Evolutionary conservation across 1,139 yeast species (phyloP).

Genomic region (Kluyveromyces sp.): DNA sequence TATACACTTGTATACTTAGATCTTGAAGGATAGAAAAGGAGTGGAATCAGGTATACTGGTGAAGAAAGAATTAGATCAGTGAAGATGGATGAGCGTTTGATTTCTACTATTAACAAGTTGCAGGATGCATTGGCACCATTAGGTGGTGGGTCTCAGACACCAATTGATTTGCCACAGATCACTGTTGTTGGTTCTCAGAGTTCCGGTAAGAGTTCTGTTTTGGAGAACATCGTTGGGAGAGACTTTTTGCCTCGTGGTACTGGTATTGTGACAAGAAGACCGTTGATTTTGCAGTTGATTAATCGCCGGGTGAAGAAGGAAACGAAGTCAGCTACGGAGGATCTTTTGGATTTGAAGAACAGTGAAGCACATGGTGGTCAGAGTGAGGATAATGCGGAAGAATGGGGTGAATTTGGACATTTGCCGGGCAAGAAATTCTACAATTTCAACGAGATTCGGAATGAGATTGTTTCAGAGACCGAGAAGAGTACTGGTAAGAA

Average conservation of each 20-base stretch:
- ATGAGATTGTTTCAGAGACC: constrained; percentile 88
- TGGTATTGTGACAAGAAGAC: constrained; percentile 93
- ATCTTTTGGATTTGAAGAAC: constrained; percentile 33
- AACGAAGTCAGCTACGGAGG: constrained; percentile 24
- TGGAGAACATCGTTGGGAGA: constrained; percentile 90
- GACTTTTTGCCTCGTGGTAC: constrained; percentile 95
- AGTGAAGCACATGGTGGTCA: constrained; percentile 26
- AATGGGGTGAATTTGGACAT: constrained; percentile 98
- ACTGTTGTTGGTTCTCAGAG: constrained; percentile 96
- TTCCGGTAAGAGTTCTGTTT: constrained; percentile 86
- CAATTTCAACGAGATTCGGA: constrained; percentile 85
- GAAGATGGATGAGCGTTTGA: constrained; percentile 80
- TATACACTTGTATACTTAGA: not conserved
- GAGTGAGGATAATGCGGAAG: constrained; percentile 74
- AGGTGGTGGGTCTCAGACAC: constrained; percentile 78
- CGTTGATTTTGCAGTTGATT: constrained; percentile 73
- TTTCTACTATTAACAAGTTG: constrained; percentile 83
- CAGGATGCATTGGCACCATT: constrained; percentile 93
- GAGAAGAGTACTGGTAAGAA: constrained; percentile 91
- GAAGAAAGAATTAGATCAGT: not conserved
- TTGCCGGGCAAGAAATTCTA: constrained; percentile 81
- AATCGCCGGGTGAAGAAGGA: constrained; percentile 47
- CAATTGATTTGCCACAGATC: constrained; percentile 90
- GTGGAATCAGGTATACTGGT: too few species aligned
- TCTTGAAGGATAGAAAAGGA: not conserved